Conservation (phyloP, 495 filamentous ascomycete species). For the Penicillium salamii region DNA sequence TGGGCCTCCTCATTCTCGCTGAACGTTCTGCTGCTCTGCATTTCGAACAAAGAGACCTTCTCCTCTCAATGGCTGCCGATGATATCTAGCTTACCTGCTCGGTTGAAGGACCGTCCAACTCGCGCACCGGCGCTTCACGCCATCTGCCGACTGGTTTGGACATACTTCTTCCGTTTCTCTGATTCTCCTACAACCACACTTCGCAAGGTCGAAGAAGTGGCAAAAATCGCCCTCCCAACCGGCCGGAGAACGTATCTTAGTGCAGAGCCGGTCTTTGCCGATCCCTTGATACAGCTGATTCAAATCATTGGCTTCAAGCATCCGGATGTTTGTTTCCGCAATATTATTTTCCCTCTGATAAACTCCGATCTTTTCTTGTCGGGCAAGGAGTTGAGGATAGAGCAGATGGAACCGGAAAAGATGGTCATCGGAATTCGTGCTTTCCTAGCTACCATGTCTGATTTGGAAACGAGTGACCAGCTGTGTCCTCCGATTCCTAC, state of each 20-base stretch:
- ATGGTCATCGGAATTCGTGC: conserved; percentile 94
- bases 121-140: conserved; percentile 82
- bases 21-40: conserved; percentile 79
- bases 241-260: conserved; percentile 75
- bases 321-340: conserved; percentile 88
- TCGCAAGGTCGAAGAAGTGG: conserved; percentile 82
- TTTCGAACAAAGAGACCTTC: conserved; percentile 80
- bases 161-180: conserved; percentile 81
- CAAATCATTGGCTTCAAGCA: conserved; percentile 93
- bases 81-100: conserved; percentile 68
- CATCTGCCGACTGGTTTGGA: conserved; percentile 91
- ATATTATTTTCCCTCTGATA: conserved; percentile 89
- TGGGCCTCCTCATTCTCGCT: conserved; percentile 86
- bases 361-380: conserved; percentile 81
- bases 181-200: conserved; percentile 66
- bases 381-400: conserved; percentile 77
- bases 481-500: conserved; percentile 79
- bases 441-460: conserved; percentile 87
- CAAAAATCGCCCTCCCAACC: conserved; percentile 74
- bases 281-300: conserved; percentile 89
- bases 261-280: conserved; percentile 75
- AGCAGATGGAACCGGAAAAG: conserved; percentile 91
- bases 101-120: conserved; percentile 77
- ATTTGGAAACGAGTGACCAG: conserved; percentile 82
- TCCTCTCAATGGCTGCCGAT: conserved; percentile 80